Evolutionary conservation across 208 protist species (phyloP).

Genomic region (Leishmania braziliensis): DNA sequence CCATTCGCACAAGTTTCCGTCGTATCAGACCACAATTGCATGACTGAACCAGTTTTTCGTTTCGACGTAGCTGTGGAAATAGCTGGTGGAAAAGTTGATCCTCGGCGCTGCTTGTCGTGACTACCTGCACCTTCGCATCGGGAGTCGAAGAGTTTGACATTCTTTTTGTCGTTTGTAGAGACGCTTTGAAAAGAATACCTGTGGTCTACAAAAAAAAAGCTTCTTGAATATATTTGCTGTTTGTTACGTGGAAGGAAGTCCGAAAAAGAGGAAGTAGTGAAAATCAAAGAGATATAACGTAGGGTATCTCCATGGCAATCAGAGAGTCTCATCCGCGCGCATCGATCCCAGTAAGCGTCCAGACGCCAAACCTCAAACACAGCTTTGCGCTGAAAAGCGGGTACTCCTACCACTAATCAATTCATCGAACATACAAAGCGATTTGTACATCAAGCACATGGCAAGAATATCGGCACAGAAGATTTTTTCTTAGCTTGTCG

Average conservation of each 20-base stretch:
- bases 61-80: constrained; percentile 47
- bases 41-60: constrained; percentile 52
- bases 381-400: background rate
- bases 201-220: background rate
- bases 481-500: background rate
- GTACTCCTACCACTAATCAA: background rate
- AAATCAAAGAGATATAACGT: background rate
- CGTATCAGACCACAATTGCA: constrained; percentile 47
- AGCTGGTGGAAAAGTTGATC: constrained; percentile 49
- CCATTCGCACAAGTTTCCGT: constrained; percentile 54
- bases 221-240: background rate
- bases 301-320: background rate
- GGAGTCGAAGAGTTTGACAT: constrained; percentile 12
- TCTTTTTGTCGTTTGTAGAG: background rate
- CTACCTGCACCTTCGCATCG: constrained; percentile 18
- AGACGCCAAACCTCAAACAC: background rate
- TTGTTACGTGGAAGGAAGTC: background rate
- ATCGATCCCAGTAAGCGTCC: background rate
- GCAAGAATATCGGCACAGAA: background rate
- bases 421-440: background rate
- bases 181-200: background rate
- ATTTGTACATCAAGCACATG: constrained; percentile 12
- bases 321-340: background rate
- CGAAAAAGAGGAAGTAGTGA: background rate
- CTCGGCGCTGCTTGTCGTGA: constrained; percentile 29